Conservation (phyloP, 768 basidiomycete species). For the Amyloporia xantha region DNA sequence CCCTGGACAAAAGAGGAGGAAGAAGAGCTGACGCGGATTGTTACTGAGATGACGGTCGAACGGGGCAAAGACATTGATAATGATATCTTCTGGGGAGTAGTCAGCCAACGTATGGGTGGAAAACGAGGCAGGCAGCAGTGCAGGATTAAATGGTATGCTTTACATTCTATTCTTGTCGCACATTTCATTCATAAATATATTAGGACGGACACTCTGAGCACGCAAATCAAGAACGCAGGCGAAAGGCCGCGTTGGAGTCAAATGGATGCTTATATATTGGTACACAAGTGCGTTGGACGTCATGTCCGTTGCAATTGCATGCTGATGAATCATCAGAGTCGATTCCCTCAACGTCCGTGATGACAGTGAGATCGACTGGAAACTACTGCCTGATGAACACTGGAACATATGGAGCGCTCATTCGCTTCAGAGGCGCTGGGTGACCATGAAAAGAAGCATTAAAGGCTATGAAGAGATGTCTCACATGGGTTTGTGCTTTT, state of each 20-base stretch:
- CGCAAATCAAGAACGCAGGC: slow-evolving; percentile 67
- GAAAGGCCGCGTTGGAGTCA: slow-evolving; percentile 66
- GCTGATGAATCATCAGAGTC: slow-evolving; percentile 39
- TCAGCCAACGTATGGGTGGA: slow-evolving; percentile 72
- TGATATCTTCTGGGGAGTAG: slow-evolving; percentile 79
- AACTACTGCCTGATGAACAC: slow-evolving; percentile 58
- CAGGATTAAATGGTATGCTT: slow-evolving; percentile 72
- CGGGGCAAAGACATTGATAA: slow-evolving; percentile 66
- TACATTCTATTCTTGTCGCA: neutral
- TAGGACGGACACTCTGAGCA: slow-evolving; percentile 74
- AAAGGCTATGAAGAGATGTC: slow-evolving; percentile 79
- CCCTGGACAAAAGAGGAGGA: slow-evolving; percentile 79
- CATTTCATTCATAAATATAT: neutral
- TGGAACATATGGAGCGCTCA: slow-evolving; percentile 88
- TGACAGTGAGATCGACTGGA: slow-evolving; percentile 86
- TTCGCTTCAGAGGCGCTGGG: slow-evolving; percentile 71
- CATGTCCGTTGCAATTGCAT: neutral
- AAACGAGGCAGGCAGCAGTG: slow-evolving; percentile 77
- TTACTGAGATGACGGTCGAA: slow-evolving; percentile 65
- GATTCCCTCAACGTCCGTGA: slow-evolving; percentile 69
- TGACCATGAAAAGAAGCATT: slow-evolving; percentile 70
- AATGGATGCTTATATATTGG: slow-evolving; percentile 72
- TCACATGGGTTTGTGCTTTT: slow-evolving; percentile 50
- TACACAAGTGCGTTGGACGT: slow-evolving; percentile 58
- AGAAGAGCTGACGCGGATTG: slow-evolving; percentile 63